Evolutionary conservation across 257 asterid species (phyloP).

Genomic region (Solanum stenotomum): DNA sequence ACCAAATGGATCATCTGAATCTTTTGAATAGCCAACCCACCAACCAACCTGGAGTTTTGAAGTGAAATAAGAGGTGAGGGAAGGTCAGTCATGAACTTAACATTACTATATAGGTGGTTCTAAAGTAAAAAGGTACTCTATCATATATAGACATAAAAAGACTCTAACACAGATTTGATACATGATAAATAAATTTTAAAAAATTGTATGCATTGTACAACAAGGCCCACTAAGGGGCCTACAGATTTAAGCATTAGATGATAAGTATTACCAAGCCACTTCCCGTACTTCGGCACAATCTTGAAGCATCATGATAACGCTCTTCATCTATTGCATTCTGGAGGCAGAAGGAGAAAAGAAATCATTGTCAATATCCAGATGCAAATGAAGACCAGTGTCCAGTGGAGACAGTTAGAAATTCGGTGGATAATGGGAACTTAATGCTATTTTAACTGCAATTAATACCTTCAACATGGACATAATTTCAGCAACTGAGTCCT

Average conservation of each 20-base stretch:
- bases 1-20: constrained; percentile 88
- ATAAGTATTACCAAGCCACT: constrained; percentile 76
- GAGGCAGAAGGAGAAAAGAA: constrained; percentile 2
- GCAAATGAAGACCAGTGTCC: background rate
- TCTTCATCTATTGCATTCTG: constrained; percentile 74
- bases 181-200: background rate
- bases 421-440: background rate
- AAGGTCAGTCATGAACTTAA: background rate
- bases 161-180: background rate
- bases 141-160: background rate
- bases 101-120: background rate
- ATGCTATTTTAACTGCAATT: constrained; percentile 1
- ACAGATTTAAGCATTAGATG: background rate
- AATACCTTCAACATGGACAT: constrained; percentile 70
- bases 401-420: background rate
- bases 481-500: constrained; percentile 67
- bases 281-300: constrained; percentile 66
- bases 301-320: constrained; percentile 92
- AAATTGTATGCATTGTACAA: background rate
- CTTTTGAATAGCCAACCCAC: constrained; percentile 97
- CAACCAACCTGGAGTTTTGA: constrained; percentile 71
- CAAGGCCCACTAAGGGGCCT: background rate
- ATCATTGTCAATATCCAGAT: constrained; percentile 2
- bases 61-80: background rate
- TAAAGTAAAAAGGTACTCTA: background rate